Percentiles rank a stretch among this genome's conserved stretches.
phyloP scores from a whole-genome alignment of 139 green algal genomes.

The Tetradesmus lagerheimii region DNA sequence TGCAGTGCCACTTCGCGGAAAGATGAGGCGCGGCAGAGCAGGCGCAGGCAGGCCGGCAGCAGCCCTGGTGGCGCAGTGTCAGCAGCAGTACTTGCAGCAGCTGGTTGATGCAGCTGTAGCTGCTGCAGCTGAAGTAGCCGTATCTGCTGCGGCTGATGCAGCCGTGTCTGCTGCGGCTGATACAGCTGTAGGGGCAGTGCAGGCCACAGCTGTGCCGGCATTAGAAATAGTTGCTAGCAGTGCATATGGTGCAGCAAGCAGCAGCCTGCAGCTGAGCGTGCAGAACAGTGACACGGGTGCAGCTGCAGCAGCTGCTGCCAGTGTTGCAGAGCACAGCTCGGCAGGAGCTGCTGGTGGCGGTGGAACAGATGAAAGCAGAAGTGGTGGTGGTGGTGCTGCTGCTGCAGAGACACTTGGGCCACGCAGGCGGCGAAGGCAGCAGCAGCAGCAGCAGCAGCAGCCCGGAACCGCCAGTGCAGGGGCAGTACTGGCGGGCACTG shows the following conservation, averaged over 20 bases:
- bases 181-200: not conserved
- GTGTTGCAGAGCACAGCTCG: not conserved
- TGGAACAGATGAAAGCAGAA: not conserved
- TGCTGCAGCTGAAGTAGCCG: not conserved
- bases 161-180: not conserved
- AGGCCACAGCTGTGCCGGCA: no score
- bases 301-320: no score
- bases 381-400: not conserved
- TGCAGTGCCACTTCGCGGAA: not conserved
- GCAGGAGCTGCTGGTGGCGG: not conserved
- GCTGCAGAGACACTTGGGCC: not conserved
- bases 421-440: not conserved
- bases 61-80: not conserved
- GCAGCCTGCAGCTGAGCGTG: not conserved
- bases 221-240: no score
- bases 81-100: not conserved
- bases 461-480: no score
- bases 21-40: not conserved
- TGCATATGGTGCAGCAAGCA: not conserved
- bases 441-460: not conserved
- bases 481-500: no score
- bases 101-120: not conserved
- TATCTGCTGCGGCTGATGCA: not conserved
- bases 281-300: not conserved
- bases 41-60: not conserved